phyloP scores from a whole-genome alignment of 306 rosid species.

The Cicer arietinum region DNA sequence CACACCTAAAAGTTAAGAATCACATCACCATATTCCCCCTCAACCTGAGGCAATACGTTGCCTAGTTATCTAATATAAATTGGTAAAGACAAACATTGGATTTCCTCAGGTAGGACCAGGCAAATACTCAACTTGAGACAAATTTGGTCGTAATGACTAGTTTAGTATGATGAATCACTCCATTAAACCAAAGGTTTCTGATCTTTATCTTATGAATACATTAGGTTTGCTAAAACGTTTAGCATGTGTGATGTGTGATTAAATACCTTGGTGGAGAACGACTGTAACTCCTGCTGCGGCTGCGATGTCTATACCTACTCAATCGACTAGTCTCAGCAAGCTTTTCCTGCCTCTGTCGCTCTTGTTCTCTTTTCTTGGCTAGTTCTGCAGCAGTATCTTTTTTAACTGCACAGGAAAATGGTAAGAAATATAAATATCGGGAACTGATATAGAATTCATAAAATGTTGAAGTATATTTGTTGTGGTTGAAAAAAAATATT shows the following conservation, averaged over 20 bases:
- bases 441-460: conserved; percentile 21
- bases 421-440: background rate
- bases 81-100: too few relatives aligned
- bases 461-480: conserved; percentile 23
- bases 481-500: conserved; percentile 39
- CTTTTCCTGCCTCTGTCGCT: conserved; percentile 91
- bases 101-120: too few relatives aligned
- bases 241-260: too few relatives aligned
- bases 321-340: conserved; percentile 91
- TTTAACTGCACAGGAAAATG: conserved; percentile 67
- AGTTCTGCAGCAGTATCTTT: conserved; percentile 92
- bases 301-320: conserved; percentile 73
- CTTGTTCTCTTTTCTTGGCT: conserved; percentile 92
- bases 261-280: conserved; percentile 83
- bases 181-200: conserved; percentile 18
- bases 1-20: background rate
- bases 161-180: conserved; percentile 20
- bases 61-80: too few relatives aligned
- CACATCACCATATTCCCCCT: background rate
- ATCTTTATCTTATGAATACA: conserved; percentile 1
- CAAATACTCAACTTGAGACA: background rate
- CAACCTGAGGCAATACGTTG: background rate
- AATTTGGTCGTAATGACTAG: background rate
- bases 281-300: conserved; percentile 85
- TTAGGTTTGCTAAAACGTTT: conserved; percentile 2